Conservation (phyloP, 805 yeast species). For the Teunomyces cretensis region DNA sequence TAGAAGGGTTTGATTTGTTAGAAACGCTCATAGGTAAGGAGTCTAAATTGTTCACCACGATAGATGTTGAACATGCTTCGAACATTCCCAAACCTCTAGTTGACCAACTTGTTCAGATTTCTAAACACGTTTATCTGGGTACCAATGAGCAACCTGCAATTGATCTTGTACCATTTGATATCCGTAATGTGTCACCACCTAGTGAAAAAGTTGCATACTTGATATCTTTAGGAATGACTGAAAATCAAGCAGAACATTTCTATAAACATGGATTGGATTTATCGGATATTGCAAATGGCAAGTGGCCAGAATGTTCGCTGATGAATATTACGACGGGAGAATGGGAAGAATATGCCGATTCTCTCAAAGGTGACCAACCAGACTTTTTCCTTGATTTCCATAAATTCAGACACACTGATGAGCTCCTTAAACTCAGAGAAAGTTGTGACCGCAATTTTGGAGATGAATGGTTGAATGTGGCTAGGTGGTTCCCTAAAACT, state of each 20-base stretch:
- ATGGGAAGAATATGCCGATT: constrained; percentile 15
- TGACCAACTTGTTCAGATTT: constrained; percentile 45
- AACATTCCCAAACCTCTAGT: constrained; percentile 39
- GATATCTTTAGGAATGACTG: constrained; percentile 21
- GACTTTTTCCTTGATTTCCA: constrained; percentile 14
- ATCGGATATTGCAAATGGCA: constrained; percentile 9
- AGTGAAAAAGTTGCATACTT: constrained; percentile 26
- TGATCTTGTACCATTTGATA: constrained; percentile 35
- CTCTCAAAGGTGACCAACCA: constrained; percentile 4
- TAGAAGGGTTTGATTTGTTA: constrained; percentile 41
- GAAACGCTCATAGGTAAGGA: constrained; percentile 24
- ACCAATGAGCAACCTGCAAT: constrained; percentile 34
- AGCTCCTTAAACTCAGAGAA: constrained; percentile 4
- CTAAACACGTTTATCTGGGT: constrained; percentile 40
- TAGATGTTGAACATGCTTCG: constrained; percentile 3
- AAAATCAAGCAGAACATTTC: constrained; percentile 25
- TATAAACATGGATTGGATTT: constrained; percentile 24
- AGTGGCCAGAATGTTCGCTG: constrained; percentile 20
- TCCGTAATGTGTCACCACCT: constrained; percentile 40
- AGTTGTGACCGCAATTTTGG: constrained; percentile 5
- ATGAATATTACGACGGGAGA: constrained; percentile 12
- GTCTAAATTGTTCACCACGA: not conserved
- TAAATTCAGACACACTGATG: constrained; percentile 10
- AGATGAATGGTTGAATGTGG: constrained; percentile 18
- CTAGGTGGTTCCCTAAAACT: constrained; percentile 18